Base-by-base conservation (phyloP, 1,284 basidiomycete species). In the Trichosporon sp. region DNA sequence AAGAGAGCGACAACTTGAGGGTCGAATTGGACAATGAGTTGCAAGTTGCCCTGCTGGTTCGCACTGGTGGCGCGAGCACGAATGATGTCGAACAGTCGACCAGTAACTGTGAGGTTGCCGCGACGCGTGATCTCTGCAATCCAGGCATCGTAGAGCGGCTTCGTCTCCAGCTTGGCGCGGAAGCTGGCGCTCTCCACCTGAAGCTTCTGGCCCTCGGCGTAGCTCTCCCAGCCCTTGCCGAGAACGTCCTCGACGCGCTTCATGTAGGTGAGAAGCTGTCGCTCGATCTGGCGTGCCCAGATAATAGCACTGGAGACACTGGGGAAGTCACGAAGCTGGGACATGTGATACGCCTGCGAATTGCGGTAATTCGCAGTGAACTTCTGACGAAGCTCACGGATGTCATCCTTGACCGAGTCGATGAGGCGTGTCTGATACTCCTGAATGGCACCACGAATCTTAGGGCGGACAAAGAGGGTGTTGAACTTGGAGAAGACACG, bases 231-330 rank as follows among this genome's bases (percentile, higher is more conserved):
- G 7, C 93, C 95, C 79, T 93, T 94, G 9, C 95, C 96, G 11
- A 99, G 88, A 2, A 99, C 96, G 77, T 98, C 95, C 77, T 98
- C 95, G 60, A 99, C 95, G n/a, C 95, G 91, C 80, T 95, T 96
- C 94, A 99, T 98, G 82, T 98, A 98, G 2, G 92, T 89, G 69
- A 91, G 85, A 13, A 99, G 86, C 78, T 99, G 96, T 7, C 94
- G 88, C 75, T 98, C 95, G 70, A 99, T 99, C 82, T 99, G 95
- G 9, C 90, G 87, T 0, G 95, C 95, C 95, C 96, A 99, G 73
- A 97, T 92, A 79, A 99, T 96, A 14, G 96, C 92, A 29, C 95
- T 93, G 3, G 95, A 92, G 62, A 99, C 96, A 21, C 95, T 93
- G 3, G 95, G 95, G 11, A 99, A 84, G 78, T 99, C 95, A 25